phyloP scores from a whole-genome alignment of 176 grass and related monocot species.

The Oryza meridionalis region DNA sequence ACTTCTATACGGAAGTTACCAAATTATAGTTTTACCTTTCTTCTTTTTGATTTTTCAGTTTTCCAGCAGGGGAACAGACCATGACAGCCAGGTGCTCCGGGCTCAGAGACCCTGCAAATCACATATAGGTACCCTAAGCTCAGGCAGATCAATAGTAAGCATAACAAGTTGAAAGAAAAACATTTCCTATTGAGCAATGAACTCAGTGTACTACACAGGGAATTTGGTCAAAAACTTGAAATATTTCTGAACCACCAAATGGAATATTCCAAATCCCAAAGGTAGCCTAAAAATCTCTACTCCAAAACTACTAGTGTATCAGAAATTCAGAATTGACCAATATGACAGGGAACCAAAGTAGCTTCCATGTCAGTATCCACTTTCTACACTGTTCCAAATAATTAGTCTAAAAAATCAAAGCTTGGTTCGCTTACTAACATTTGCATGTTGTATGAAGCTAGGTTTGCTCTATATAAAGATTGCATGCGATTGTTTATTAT shows the following conservation, averaged over 20 bases:
- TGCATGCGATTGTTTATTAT: conserved; percentile 30
- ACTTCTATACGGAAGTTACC: not conserved
- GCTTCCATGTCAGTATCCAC: not conserved
- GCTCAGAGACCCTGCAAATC: conserved; percentile 70
- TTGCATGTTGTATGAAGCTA: conserved; percentile 4
- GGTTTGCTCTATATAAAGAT: not conserved
- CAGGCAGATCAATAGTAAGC: conserved; percentile 9
- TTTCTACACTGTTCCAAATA: not conserved
- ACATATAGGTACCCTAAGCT: conserved; percentile 6
- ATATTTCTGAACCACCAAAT: not conserved
- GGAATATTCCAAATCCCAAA: not conserved
- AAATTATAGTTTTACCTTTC: conserved; percentile 49
- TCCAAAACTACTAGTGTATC: not conserved
- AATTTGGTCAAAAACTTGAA: not conserved
- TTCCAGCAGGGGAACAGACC: conserved; percentile 91
- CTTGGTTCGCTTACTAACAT: not conserved
- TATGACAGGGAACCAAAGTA: not conserved
- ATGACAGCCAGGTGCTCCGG: conserved; percentile 72
- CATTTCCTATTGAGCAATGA: not conserved
- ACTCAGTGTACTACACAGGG: not conserved
- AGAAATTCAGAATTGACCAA: not conserved
- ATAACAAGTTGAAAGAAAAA: not conserved
- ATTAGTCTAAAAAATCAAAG: conserved; percentile 13
- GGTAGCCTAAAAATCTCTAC: not conserved
- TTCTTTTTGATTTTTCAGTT: conserved; percentile 59